These are phyloP conservation scores for Backusella parvicylindrica DNA, from an alignment of 192 early-diverging fungal species.

Conservation along the genomic window DNA sequence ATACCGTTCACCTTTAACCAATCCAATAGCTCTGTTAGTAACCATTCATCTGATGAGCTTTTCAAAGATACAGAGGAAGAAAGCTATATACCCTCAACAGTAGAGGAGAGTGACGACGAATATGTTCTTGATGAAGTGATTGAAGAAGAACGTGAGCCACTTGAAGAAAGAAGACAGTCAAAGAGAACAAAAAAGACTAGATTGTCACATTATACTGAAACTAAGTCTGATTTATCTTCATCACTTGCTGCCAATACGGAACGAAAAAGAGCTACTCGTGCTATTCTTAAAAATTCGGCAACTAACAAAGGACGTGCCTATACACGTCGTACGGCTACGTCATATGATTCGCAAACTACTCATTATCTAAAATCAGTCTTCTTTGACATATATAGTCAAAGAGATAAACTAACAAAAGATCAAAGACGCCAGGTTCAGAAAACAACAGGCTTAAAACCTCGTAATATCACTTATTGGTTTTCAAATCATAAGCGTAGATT, in stretches of 20 bases:
- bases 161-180: not conserved
- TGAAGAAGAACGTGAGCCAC: not conserved
- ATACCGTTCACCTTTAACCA: not conserved
- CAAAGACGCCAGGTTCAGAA: slow-evolving; percentile 18
- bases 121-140: not conserved
- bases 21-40: not conserved
- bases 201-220: not conserved
- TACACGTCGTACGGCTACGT: slow-evolving; percentile 24
- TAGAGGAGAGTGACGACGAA: not conserved
- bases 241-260: not conserved
- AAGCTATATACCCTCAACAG: not conserved
- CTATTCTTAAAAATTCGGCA: not conserved
- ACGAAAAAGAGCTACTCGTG: not conserved
- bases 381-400: slow-evolving; percentile 24
- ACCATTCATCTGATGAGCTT: not conserved
- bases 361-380: slow-evolving; percentile 28
- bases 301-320: not conserved
- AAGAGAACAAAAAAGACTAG: not conserved
- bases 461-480: slow-evolving; percentile 38
- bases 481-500: slow-evolving; percentile 34
- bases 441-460: slow-evolving; percentile 24
- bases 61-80: not conserved
- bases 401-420: slow-evolving; percentile 31
- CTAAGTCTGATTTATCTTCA: not conserved
- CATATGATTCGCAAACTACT: slow-evolving; percentile 25